These are phyloP conservation scores for Liquidambar formosana DNA, from an alignment of 164 flowering plant genomes.

Conservation along the genomic window DNA sequence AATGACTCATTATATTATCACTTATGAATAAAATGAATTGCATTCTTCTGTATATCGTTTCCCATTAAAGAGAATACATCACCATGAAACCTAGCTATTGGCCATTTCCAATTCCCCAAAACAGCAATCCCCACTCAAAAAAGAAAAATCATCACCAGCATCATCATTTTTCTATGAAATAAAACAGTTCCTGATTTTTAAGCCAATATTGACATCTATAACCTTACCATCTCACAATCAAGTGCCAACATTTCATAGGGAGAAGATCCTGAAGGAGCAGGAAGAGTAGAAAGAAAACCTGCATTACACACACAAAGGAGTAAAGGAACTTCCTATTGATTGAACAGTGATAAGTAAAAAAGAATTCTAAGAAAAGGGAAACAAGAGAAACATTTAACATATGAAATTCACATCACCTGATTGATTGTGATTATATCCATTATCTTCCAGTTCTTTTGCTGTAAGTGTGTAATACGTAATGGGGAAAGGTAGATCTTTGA, in stretches of 20 bases:
- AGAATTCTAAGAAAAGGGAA: neutral
- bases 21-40: no score
- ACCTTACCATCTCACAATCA: slow-evolving; percentile 97
- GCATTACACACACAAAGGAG: slow-evolving; percentile 16
- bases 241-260: slow-evolving; percentile 71
- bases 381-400: neutral
- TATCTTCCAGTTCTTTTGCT: slow-evolving; percentile 75
- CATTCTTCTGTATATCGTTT: no score
- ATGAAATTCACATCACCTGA: slow-evolving; percentile 43
- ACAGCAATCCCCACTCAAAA: neutral
- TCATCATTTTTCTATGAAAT: neutral
- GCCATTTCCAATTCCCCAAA: neutral
- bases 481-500: slow-evolving; percentile 75
- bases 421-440: slow-evolving; percentile 59
- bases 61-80: neutral
- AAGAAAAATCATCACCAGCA: no score
- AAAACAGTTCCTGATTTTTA: neutral
- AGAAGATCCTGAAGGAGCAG: slow-evolving; percentile 70
- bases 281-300: slow-evolving; percentile 74
- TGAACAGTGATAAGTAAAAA: neutral
- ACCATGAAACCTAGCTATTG: neutral
- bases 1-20: no score
- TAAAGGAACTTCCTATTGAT: neutral
- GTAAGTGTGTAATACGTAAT: slow-evolving; percentile 84
- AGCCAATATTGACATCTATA: neutral